Conservation (phyloP, 768 basidiomycete genomes). For the Mycena leptocephala region DNA sequence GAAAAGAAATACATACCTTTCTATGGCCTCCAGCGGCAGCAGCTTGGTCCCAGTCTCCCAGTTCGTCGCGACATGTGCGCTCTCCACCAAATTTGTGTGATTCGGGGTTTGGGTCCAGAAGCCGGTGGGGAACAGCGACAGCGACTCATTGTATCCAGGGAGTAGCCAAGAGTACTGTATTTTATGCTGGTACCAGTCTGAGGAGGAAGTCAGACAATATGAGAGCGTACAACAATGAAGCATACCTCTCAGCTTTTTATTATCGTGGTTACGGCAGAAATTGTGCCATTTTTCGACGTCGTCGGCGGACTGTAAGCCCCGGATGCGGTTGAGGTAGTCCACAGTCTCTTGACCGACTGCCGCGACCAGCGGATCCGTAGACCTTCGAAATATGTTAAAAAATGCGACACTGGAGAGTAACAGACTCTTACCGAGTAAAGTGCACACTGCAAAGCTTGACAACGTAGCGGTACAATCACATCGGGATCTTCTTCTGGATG, state of each 20-base stretch:
- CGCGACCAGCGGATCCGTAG: neutral
- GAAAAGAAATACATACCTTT: neutral
- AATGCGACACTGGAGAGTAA: neutral
- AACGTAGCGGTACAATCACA: neutral
- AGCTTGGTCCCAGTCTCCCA: neutral
- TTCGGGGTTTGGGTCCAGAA: neutral
- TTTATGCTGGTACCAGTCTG: slow-evolving; percentile 12
- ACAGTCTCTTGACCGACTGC: slow-evolving; percentile 6
- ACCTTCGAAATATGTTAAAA: neutral
- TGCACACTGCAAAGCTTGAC: slow-evolving; percentile 2
- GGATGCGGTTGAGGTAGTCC: neutral
- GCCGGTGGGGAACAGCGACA: neutral
- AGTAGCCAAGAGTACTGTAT: slow-evolving; percentile 1
- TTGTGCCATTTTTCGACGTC: slow-evolving; percentile 5
- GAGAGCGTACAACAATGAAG: too few species aligned
- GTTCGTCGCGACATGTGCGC: neutral
- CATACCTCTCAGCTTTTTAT: neutral
- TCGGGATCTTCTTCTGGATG: neutral
- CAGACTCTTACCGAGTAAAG: neutral
- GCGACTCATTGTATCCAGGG: neutral
- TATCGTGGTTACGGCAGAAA: neutral
- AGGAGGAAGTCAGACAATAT: neutral
- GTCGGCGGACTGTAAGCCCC: neutral
- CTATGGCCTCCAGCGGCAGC: too few species aligned
- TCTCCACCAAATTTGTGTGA: neutral